Conservation (phyloP, 2,329 filamentous ascomycete species). For the Boeremia exigua region DNA sequence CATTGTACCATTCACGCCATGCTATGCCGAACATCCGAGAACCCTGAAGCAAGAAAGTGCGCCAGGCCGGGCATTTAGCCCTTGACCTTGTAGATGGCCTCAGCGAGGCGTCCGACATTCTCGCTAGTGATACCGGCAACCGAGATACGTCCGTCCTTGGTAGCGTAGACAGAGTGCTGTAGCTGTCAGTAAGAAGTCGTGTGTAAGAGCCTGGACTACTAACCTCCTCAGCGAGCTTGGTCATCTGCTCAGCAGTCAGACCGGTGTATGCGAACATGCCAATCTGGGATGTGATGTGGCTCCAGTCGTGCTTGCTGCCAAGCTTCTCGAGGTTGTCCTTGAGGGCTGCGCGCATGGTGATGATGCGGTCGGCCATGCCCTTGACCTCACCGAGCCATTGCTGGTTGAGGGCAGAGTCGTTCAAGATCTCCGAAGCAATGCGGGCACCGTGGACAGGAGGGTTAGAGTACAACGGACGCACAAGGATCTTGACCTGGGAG, state of each 20-base stretch:
- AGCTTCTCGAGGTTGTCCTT: constrained; percentile 95
- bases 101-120: constrained; percentile 80
- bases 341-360: constrained; percentile 93
- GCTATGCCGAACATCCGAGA: constrained; percentile 22
- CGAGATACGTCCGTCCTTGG: constrained; percentile 87
- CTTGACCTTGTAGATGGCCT: constrained; percentile 85
- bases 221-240: constrained; percentile 83
- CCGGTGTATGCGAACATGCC: constrained; percentile 99
- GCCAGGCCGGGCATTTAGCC: constrained; percentile 51
- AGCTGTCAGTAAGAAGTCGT: constrained; percentile 18
- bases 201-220: constrained; percentile 27
- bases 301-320: constrained; percentile 97
- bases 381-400: constrained; percentile 98
- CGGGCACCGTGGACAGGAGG: constrained; percentile 95
- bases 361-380: constrained; percentile 98
- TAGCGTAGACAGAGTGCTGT: constrained; percentile 92
- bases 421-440: constrained; percentile 90
- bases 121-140: constrained; percentile 82
- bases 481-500: constrained; percentile 97
- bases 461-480: constrained; percentile 97
- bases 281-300: constrained; percentile 94
- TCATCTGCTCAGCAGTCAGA: constrained; percentile 89
- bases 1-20: constrained; percentile 29
- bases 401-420: constrained; percentile 80
- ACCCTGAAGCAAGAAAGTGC: constrained; percentile 10